Conservation (phyloP, 192 early-diverging fungal genomes). For the Backusella mclennaniae region DNA sequence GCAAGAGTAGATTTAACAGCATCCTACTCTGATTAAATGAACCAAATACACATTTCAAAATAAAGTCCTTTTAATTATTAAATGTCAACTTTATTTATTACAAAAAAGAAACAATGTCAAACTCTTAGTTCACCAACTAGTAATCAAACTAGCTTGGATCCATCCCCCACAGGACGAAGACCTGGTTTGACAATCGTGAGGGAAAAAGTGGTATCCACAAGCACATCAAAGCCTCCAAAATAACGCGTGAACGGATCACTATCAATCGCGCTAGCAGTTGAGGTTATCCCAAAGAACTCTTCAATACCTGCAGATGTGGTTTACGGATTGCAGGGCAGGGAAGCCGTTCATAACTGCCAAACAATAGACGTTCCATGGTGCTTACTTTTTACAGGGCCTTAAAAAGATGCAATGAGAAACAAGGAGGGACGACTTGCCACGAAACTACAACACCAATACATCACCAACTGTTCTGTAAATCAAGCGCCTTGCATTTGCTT, state of each 20-base stretch:
- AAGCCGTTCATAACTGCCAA: neutral
- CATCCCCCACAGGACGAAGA: conserved; percentile 2
- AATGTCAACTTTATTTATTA: neutral
- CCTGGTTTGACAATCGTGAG: neutral
- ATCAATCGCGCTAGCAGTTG: neutral
- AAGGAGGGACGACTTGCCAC: neutral
- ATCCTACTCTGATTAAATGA: too few relatives aligned
- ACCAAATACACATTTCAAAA: too few relatives aligned
- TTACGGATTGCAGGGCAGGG: neutral
- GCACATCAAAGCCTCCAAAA: neutral
- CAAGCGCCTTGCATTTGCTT: neutral
- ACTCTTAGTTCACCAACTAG: neutral
- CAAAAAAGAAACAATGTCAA: neutral
- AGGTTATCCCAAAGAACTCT: neutral
- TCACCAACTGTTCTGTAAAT: neutral
- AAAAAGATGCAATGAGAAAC: neutral
- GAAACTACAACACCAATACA: neutral
- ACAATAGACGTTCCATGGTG: neutral
- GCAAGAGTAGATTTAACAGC: too few relatives aligned
- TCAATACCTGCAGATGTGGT: neutral
- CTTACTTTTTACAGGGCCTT: neutral
- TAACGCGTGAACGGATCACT: neutral
- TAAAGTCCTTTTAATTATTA: too few relatives aligned
- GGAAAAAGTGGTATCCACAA: neutral
- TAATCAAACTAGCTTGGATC: neutral